A percentile compares a stretch with the other conserved stretches of the same genome.
Conservation (phyloP, 176 grass and related monocot species). For the Tuctoria greenei region DNA sequence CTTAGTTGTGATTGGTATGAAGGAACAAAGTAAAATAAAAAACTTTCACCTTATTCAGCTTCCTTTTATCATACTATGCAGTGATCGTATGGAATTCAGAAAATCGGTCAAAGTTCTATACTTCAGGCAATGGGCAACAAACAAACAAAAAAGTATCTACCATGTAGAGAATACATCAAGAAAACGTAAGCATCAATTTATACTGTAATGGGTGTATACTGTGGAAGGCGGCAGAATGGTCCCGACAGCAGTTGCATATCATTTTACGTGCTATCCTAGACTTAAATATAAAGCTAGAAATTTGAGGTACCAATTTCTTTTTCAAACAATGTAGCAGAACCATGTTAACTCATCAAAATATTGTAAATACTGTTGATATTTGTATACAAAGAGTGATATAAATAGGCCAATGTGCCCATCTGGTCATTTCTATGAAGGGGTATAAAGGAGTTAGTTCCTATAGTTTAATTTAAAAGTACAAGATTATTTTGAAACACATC, state of each 20-base stretch:
- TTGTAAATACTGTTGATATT: not conserved
- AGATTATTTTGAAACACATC: too few relatives aligned
- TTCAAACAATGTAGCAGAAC: not conserved
- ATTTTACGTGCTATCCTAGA: not conserved
- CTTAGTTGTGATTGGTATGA: not conserved
- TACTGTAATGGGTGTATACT: not conserved
- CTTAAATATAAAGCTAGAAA: slow-evolving; percentile 4
- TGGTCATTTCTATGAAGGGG: not conserved
- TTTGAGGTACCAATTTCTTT: not conserved
- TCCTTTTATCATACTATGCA: not conserved
- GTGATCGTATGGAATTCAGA: not conserved
- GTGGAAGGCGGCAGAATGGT: not conserved
- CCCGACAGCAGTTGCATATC: not conserved
- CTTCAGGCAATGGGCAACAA: not conserved
- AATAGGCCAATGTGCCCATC: slow-evolving; percentile 17
- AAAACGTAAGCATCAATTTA: not conserved
- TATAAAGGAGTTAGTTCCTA: too few relatives aligned
- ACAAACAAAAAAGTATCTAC: not conserved
- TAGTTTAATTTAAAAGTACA: too few relatives aligned
- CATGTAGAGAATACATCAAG: too few relatives aligned
- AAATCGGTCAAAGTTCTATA: not conserved
- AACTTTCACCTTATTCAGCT: not conserved
- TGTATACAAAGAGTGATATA: not conserved
- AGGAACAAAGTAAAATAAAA: not conserved
- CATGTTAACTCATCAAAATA: not conserved